Base-by-base conservation (phyloP, 768 basidiomycete genomes). In the Amanita inopinata region DNA sequence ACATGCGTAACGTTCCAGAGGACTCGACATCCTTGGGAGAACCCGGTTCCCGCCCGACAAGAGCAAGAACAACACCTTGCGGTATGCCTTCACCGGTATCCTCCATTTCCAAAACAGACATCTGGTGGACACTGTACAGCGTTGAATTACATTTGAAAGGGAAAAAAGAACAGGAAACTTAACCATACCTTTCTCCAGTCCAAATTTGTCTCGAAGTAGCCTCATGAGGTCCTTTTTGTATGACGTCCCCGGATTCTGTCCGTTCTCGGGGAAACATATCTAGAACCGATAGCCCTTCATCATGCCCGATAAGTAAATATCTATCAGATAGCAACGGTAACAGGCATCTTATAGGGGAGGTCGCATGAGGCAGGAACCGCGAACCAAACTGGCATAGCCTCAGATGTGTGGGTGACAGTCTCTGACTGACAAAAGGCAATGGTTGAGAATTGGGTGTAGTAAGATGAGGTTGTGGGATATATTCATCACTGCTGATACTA, bases 251-350 rank as follows among this genome's bases (percentile, higher is more conserved):
- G n/a, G 52, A 48, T 14, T 74, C 78, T 17, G 64, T 64, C 76
- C 75, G 80, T 47, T 83, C 80, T 50, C 76, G 69, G 1, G 88
- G 87, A 53, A 80, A 85, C 76, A 87, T 80, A 53, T 91, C 81
- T 37, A 91, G 61, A 4, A 90, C 85, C 1, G 83, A 85, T 18
- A 91, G 69, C 2, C 88, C 88, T 45, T 79, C 70, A 48, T 86
- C 81, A 44, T 84, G 82, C 3, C 88, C 88, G 19, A 91, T 73
- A 9, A 91, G 71, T n/a, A 91, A 43, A 28, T 85, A 57, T 39
- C 70, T 67, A 48, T 83, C 76, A 14, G 71, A 71, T 28, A 76
- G 63, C 15, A 91, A 54, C 5, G 88, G 85, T 23, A 91, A 68
- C 8, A 89, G 57, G 58, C 83, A 82, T 43, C 78, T 76, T 46